Conservation (phyloP, 768 basidiomycete species). For the Podaxis sp. region DNA sequence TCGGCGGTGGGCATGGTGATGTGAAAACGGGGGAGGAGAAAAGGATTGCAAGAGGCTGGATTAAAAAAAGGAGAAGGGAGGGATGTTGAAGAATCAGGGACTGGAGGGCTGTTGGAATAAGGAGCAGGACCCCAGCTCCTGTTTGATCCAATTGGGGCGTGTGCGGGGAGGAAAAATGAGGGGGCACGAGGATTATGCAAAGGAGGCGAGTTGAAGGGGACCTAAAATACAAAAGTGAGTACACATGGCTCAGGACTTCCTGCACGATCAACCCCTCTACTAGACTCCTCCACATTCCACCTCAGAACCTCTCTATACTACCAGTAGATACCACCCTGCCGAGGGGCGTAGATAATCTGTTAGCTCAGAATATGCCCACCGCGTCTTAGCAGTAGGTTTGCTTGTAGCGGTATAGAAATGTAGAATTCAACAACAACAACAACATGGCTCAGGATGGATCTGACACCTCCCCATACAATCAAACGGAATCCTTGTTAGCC, state of each 20-base stretch:
- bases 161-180: not conserved
- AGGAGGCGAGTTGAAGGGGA: not conserved
- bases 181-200: not conserved
- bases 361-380: no score
- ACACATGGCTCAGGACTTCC: not conserved
- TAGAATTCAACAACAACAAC: no score
- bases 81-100: conserved; percentile 5
- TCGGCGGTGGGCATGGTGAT: conserved; percentile 18
- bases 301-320: no score
- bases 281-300: no score
- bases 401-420: no score
- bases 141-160: conserved; percentile 3
- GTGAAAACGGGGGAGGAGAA: conserved; percentile 20
- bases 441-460: conserved; percentile 1
- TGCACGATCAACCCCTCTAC: no score
- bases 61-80: conserved; percentile 15
- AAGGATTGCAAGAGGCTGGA: conserved; percentile 4
- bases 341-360: no score
- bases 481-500: not conserved
- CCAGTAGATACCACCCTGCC: no score
- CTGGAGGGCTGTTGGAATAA: not conserved
- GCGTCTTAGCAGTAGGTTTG: no score
- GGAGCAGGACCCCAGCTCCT: not conserved
- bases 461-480: not conserved
- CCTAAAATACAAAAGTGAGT: conserved; percentile 3